phyloP scores from a whole-genome alignment of 257 asterid species.

The Penstemon eatonii region DNA sequence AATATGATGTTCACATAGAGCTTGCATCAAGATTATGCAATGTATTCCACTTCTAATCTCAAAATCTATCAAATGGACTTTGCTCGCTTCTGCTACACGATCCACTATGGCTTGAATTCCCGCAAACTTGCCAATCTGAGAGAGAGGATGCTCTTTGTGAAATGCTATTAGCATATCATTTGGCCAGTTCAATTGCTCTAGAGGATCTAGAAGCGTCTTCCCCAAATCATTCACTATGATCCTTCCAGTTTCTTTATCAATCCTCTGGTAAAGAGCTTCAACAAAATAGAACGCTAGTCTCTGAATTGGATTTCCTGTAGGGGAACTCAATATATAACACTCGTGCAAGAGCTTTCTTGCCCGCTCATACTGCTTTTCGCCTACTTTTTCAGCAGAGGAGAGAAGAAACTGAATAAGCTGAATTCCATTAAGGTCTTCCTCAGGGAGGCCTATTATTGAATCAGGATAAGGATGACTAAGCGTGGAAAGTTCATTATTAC shows the following conservation, averaged over 20 bases:
- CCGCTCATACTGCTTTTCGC: slow-evolving; percentile 34
- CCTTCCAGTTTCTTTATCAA: slow-evolving; percentile 48
- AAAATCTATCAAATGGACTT: slow-evolving; percentile 54
- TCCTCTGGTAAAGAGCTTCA: slow-evolving; percentile 53
- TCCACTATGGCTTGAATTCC: slow-evolving; percentile 59
- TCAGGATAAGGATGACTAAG: slow-evolving; percentile 41
- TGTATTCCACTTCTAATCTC: slow-evolving; percentile 56
- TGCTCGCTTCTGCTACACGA: slow-evolving; percentile 38
- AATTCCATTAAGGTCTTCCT: slow-evolving; percentile 41
- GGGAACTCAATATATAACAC: slow-evolving; percentile 35
- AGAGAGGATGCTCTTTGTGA: slow-evolving; percentile 44
- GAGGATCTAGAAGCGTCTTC: slow-evolving; percentile 32
- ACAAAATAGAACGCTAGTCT: slow-evolving; percentile 48
- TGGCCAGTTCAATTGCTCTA: slow-evolving; percentile 20
- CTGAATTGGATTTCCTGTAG: slow-evolving; percentile 37
- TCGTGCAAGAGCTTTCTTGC: slow-evolving; percentile 38
- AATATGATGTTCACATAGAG: slow-evolving; percentile 35
- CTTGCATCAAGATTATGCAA: slow-evolving; percentile 62
- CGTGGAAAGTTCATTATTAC: slow-evolving; percentile 27
- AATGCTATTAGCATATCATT: slow-evolving; percentile 28
- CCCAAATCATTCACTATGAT: slow-evolving; percentile 22
- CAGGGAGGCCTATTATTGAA: slow-evolving; percentile 32
- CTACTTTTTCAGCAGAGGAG: slow-evolving; percentile 50
- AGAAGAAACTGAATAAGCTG: slow-evolving; percentile 52
- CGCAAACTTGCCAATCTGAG: slow-evolving; percentile 47